Base-by-base conservation (phyloP, 768 basidiomycete species). In the Pulveroboletus sp. region DNA sequence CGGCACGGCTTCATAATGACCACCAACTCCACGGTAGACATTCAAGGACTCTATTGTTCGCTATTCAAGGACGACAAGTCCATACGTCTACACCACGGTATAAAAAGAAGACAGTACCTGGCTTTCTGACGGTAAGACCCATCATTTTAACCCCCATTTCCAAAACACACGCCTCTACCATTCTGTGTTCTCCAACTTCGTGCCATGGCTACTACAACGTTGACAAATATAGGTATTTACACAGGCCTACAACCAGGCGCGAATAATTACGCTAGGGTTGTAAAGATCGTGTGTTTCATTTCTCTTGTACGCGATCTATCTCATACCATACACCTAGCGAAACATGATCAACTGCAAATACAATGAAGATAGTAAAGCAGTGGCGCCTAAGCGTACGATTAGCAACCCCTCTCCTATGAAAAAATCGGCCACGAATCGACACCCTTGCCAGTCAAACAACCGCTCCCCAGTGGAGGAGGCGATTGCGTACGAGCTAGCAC, bases 381-480 rank as follows among this genome's bases (percentile, higher is more conserved):
- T 35, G 5, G n/a, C 39, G 1, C 51, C 51, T 1, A 10, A 31
- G 9, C 40, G 41, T 16, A 53, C 48, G 3, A 36, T 12, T 5
- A 34, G 10, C 6, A 17, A 47, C 6, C 44, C 44, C 0, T 58
- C 53, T 3, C 54, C 49, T 8, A 3, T 19, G 5, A 53, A 51
- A 23, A 39, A 25, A 11, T 19, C 51, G 1, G 33, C 33, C 12
- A 13, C 33, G 6, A 34, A 34, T 34, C 33, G 33, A 27, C 25
- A 27, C 25, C 25, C 25, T 27, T 5, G 25, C 25, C 25, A 27
- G 25, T 5, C 25, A 27, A 5, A 27, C 9, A 27, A 5, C 5
- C 25, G 25, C 25, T 5, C 25, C 5, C 25, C 25, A 27, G 25
- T 27, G 25, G 25, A 27, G 5, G 25, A 27, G 9, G 25, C 25